Percentiles rank a stretch among this genome's conserved stretches.
phyloP scores from a whole-genome alignment of 2,329 filamentous ascomycete species.

The Arthrocladium fulminans region DNA sequence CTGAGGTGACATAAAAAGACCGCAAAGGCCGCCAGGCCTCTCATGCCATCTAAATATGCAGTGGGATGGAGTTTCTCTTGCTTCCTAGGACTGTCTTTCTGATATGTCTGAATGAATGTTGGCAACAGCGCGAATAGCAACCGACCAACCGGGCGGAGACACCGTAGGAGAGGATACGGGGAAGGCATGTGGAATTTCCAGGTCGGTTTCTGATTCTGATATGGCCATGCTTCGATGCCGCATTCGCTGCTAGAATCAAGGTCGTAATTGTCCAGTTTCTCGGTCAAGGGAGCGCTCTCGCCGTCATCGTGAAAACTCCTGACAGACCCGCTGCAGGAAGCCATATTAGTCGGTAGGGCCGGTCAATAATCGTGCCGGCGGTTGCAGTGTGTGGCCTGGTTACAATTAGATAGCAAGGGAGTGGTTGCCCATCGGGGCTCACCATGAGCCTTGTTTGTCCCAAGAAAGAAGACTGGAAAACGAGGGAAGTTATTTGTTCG shows the following conservation, averaged over 20 bases:
- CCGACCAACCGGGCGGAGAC: not conserved
- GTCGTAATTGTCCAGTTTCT: slow-evolving; percentile 4
- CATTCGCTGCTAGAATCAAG: slow-evolving; percentile 4
- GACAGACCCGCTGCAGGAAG: slow-evolving; percentile 8
- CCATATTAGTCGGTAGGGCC: too few relatives aligned
- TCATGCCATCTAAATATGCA: slow-evolving; percentile 24
- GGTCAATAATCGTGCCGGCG: too few relatives aligned
- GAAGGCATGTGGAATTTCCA: not conserved
- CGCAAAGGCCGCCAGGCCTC: slow-evolving; percentile 23
- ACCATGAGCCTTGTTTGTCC: too few relatives aligned
- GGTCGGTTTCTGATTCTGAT: not conserved
- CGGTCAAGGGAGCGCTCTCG: slow-evolving; percentile 3
- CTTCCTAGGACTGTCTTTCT: not conserved
- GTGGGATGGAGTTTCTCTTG: slow-evolving; percentile 16
- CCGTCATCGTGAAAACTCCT: slow-evolving; percentile 5
- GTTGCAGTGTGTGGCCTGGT: not conserved
- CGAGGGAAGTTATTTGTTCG: too few relatives aligned
- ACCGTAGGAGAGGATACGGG: not conserved
- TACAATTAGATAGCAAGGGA: not conserved
- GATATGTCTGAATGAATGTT: slow-evolving; percentile 3
- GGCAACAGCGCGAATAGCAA: not conserved
- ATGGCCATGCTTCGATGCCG: slow-evolving; percentile 6
- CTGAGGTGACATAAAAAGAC: slow-evolving; percentile 20
- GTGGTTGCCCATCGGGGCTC: too few relatives aligned
- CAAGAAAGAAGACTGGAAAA: too few relatives aligned